phyloP scores from a whole-genome alignment of 208 protist species.

The Leishmania amazonensis region DNA sequence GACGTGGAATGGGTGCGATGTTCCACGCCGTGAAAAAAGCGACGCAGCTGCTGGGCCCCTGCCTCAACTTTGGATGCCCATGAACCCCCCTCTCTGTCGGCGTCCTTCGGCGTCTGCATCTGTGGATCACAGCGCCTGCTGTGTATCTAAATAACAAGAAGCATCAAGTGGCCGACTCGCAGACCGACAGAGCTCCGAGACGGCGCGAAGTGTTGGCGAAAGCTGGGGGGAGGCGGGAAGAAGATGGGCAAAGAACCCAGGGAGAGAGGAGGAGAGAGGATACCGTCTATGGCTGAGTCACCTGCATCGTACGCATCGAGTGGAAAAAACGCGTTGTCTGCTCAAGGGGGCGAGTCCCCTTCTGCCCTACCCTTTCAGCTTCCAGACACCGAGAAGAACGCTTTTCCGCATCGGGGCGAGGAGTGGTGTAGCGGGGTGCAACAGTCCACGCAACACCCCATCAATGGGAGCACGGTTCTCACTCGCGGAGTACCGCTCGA shows the following conservation, averaged over 20 bases:
- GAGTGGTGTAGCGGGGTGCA: neutral
- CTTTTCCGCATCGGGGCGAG: neutral
- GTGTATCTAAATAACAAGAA: neutral
- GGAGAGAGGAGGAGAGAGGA: neutral
- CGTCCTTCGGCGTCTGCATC: neutral
- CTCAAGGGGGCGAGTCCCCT: neutral
- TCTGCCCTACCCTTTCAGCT: neutral
- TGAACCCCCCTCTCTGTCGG: neutral
- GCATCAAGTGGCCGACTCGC: neutral
- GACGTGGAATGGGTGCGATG: neutral
- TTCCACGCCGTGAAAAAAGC: conserved; percentile 9
- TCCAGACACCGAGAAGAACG: neutral
- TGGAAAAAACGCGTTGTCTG: neutral
- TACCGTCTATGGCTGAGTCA: neutral
- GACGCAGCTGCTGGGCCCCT: conserved; percentile 18
- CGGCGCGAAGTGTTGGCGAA: neutral
- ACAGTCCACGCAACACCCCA: neutral
- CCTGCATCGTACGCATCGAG: neutral
- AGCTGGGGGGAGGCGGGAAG: neutral
- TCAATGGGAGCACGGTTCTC: neutral
- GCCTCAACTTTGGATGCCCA: conserved; percentile 24
- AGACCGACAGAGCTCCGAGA: neutral
- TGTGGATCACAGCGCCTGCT: neutral
- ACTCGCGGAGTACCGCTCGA: too few species aligned
- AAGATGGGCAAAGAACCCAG: neutral